Percentiles rank a stretch among this genome's conserved stretches.
phyloP scores from a whole-genome alignment of 306 rosid genomes.

The Neltuma alba region DNA sequence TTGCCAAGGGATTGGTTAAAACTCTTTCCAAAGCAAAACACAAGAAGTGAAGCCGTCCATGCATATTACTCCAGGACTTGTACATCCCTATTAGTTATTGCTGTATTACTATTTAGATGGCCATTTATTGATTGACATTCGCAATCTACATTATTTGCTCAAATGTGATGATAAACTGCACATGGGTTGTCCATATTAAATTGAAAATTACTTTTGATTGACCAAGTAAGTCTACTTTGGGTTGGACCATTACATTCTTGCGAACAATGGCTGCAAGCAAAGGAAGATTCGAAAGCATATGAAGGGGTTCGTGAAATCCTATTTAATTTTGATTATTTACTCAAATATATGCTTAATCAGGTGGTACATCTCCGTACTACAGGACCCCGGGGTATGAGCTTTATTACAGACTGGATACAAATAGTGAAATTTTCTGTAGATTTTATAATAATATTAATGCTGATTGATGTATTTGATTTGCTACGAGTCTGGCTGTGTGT shows the following conservation, averaged over 20 bases:
- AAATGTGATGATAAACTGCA: slow-evolving; percentile 3
- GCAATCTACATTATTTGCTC: slow-evolving; percentile 8
- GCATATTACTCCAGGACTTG: background rate
- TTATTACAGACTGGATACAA: background rate
- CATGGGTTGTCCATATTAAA: background rate
- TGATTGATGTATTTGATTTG: background rate
- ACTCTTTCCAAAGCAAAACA: slow-evolving; percentile 70
- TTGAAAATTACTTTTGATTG: background rate
- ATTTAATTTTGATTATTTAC: background rate
- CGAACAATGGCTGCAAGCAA: background rate
- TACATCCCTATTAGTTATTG: background rate
- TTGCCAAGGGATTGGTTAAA: slow-evolving; percentile 77
- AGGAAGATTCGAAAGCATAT: background rate
- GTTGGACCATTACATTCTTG: background rate
- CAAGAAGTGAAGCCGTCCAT: slow-evolving; percentile 47
- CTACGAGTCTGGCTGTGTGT: background rate
- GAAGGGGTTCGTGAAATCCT: background rate
- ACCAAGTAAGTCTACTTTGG: background rate
- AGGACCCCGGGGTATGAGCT: background rate
- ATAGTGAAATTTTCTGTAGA: background rate
- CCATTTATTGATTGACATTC: slow-evolving; percentile 18
- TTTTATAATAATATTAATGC: background rate
- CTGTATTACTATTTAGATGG: slow-evolving; percentile 23
- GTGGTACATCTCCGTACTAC: background rate
- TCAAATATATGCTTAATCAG: background rate